phyloP scores from a whole-genome alignment of 2,329 filamentous ascomycete genomes.

The Furcasterigmium furcatum region DNA sequence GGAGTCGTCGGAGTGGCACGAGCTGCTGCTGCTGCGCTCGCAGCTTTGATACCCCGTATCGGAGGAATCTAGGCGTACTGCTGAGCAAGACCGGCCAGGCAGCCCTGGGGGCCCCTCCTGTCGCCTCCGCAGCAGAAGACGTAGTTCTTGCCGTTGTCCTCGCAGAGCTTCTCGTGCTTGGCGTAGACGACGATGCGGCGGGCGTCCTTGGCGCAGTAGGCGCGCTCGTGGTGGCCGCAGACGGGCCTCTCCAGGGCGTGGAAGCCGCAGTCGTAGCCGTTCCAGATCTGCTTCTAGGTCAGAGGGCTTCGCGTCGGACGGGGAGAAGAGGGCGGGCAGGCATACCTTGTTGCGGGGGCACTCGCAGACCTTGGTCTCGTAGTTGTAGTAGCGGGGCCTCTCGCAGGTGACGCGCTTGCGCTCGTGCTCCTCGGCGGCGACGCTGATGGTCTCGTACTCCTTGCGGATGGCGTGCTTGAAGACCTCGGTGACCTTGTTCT shows the following conservation, averaged over 20 bases:
- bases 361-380: neutral
- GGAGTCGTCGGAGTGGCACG: no score
- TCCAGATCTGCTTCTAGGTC: neutral
- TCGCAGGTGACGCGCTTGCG: neutral
- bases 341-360: constrained; percentile 1
- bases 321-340: neutral
- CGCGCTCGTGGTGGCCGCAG: neutral
- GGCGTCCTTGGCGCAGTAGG: constrained; percentile 1
- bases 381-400: constrained; percentile 1
- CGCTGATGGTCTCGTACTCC: neutral
- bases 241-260: neutral
- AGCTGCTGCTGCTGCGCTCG: no score
- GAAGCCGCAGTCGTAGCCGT: neutral
- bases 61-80: no score
- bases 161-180: constrained; percentile 1
- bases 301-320: neutral
- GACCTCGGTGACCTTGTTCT: neutral
- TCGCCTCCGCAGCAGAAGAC: constrained; percentile 4
- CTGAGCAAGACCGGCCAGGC: no score
- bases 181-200: neutral
- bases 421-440: neutral
- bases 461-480: neutral
- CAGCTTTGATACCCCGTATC: no score
- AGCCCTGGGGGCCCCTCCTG: no score
- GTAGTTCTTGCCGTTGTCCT: constrained; percentile 7